Conservation (phyloP, 768 basidiomycete species). For the Boletus tylopilopsis region DNA sequence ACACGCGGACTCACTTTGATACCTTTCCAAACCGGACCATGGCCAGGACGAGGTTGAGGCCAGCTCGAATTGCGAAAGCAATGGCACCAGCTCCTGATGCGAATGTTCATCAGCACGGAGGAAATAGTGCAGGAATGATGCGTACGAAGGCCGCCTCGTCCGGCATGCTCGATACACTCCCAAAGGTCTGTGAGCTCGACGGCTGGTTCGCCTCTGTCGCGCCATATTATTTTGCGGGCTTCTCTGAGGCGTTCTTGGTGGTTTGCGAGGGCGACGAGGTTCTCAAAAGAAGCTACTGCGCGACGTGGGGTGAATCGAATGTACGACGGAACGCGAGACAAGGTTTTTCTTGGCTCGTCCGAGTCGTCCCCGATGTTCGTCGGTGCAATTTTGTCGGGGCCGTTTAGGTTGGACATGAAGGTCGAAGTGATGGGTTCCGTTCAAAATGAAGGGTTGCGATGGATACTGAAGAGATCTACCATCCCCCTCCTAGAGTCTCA, state of each 20-base stretch:
- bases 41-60: conserved; percentile 76
- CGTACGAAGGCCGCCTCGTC: conserved; percentile 68
- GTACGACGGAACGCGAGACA: conserved; percentile 32
- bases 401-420: conserved; percentile 4
- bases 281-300: conserved; percentile 77
- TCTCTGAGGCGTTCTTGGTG: conserved; percentile 71
- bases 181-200: conserved; percentile 59
- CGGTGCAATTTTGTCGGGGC: no score
- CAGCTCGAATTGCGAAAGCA: conserved; percentile 78
- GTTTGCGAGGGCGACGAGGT: conserved; percentile 80
- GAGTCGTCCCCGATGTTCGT: no score
- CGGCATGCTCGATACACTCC: conserved; percentile 69
- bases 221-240: conserved; percentile 79
- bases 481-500: no score
- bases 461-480: no score
- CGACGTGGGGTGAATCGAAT: conserved; percentile 50
- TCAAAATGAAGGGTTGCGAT: no score
- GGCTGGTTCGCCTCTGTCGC: conserved; percentile 73
- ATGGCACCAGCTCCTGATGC: conserved; percentile 71
- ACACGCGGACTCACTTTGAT: conserved; percentile 45
- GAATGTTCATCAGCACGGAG: not conserved
- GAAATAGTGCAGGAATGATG: conserved; percentile 12
- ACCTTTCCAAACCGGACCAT: conserved; percentile 67
- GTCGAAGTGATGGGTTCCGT: no score
- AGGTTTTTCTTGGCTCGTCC: not conserved